phyloP scores from a whole-genome alignment of 2,329 filamentous ascomycete genomes.

The Blumeriella jaapii region DNA sequence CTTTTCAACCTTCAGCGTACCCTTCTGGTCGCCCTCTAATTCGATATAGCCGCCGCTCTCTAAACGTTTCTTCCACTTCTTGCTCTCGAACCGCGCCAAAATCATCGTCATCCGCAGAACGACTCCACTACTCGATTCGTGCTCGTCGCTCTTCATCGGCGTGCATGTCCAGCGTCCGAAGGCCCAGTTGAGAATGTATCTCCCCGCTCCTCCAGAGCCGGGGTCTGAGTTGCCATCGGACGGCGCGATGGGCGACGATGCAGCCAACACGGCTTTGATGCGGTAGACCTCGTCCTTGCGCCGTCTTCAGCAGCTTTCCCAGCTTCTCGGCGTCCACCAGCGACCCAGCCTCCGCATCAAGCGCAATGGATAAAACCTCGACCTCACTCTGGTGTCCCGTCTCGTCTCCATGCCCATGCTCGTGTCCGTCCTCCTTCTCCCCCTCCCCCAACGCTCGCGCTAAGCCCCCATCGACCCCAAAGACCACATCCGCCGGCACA shows the following conservation, averaged over 20 bases:
- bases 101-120: slow-evolving; percentile 65
- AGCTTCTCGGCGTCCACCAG: slow-evolving; percentile 50
- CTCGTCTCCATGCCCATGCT: slow-evolving; percentile 32
- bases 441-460: slow-evolving; percentile 46
- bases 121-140: slow-evolving; percentile 42
- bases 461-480: slow-evolving; percentile 79
- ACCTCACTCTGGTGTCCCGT: slow-evolving; percentile 69
- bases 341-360: slow-evolving; percentile 36
- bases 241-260: slow-evolving; percentile 35
- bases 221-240: slow-evolving; percentile 37
- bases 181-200: slow-evolving; percentile 96
- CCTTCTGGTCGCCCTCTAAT: slow-evolving; percentile 35
- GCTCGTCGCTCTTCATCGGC: slow-evolving; percentile 40
- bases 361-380: slow-evolving; percentile 75
- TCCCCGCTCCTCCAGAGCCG: slow-evolving; percentile 28
- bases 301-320: slow-evolving; percentile 52
- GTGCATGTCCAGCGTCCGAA: slow-evolving; percentile 95
- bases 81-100: slow-evolving; percentile 59
- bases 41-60: slow-evolving; percentile 45
- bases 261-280: slow-evolving; percentile 63
- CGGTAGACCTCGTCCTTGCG: slow-evolving; percentile 93
- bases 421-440: slow-evolving; percentile 27
- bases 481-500: slow-evolving; percentile 67
- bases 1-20: slow-evolving; percentile 38
- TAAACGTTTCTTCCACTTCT: slow-evolving; percentile 65